phyloP scores from a whole-genome alignment of 2,329 filamentous ascomycete genomes.

The Chrysoporthe puriensis region DNA sequence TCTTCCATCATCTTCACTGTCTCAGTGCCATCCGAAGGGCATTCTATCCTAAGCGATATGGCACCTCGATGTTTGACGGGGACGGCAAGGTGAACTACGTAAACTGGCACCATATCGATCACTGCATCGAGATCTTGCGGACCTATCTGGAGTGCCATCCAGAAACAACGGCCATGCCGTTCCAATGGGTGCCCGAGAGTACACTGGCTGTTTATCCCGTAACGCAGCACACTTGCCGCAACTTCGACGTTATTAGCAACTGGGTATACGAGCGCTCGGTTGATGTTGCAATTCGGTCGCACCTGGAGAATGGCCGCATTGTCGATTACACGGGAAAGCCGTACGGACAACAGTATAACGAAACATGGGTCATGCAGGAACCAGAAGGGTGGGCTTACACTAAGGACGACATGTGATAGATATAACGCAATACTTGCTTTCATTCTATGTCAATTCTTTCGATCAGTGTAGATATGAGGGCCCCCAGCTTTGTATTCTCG shows the following conservation, averaged over 20 bases:
- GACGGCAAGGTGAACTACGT: slow-evolving; percentile 17
- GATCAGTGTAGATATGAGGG: neutral
- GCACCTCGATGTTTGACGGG: slow-evolving; percentile 11
- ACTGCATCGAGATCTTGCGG: slow-evolving; percentile 19
- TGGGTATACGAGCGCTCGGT: slow-evolving; percentile 20
- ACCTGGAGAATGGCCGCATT: slow-evolving; percentile 7
- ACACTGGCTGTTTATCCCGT: slow-evolving; percentile 2
- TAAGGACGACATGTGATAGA: slow-evolving; percentile 9
- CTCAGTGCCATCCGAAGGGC: slow-evolving; percentile 14
- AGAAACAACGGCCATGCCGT: slow-evolving; percentile 20
- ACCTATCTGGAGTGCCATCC: slow-evolving; percentile 18
- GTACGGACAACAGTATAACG: slow-evolving; percentile 12
- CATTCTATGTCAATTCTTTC: neutral
- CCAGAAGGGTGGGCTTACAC: slow-evolving; percentile 19
- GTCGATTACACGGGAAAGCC: slow-evolving; percentile 15
- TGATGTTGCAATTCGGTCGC: slow-evolving; percentile 11
- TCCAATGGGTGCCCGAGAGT: slow-evolving; percentile 10
- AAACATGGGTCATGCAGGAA: slow-evolving; percentile 3
- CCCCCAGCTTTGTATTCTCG: neutral
- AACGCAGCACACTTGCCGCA: slow-evolving; percentile 17
- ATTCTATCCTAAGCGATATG: slow-evolving; percentile 19
- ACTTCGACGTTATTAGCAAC: slow-evolving; percentile 20
- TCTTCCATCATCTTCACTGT: slow-evolving; percentile 22
- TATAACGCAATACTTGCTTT: neutral
- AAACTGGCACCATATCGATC: slow-evolving; percentile 20